Evolutionary conservation across 768 basidiomycete genomes (phyloP).

Genomic region (Xerocomus brunneocitrinus): DNA sequence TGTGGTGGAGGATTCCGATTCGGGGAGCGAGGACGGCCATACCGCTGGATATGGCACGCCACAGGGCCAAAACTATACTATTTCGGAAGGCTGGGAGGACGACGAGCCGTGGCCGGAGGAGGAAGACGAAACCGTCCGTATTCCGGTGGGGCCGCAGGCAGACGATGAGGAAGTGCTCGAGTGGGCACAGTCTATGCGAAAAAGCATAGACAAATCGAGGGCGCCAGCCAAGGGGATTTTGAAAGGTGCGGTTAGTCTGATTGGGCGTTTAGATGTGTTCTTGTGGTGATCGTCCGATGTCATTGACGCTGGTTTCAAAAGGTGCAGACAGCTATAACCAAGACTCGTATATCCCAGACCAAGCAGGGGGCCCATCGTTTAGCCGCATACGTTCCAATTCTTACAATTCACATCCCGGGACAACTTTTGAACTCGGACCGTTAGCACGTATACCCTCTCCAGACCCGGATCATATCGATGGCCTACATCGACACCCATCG

Average conservation of each 20-base stretch:
- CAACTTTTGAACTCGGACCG: slow-evolving; percentile 59
- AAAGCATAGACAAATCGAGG: slow-evolving; percentile 64
- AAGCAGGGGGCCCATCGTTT: slow-evolving; percentile 35
- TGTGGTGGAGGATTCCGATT: slow-evolving; percentile 63
- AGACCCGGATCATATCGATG: slow-evolving; percentile 84
- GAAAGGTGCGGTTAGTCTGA: slow-evolving; percentile 47
- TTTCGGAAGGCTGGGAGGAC: slow-evolving; percentile 69
- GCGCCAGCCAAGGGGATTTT: slow-evolving; percentile 80
- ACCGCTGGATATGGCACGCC: slow-evolving; percentile 32
- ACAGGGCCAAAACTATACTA: slow-evolving; percentile 34
- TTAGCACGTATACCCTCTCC: slow-evolving; percentile 78
- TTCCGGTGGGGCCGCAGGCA: slow-evolving; percentile 7
- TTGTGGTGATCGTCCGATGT: not conserved
- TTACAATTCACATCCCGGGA: slow-evolving; percentile 51
- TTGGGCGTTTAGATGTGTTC: not conserved
- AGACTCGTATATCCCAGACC: slow-evolving; percentile 46
- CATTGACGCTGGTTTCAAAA: slow-evolving; percentile 23
- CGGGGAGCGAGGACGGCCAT: slow-evolving; percentile 52
- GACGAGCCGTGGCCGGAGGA: slow-evolving; percentile 75
- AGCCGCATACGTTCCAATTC: slow-evolving; percentile 77
- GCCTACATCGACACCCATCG: slow-evolving; percentile 66
- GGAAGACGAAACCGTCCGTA: slow-evolving; percentile 70
- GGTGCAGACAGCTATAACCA: slow-evolving; percentile 71
- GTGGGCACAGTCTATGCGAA: slow-evolving; percentile 72
- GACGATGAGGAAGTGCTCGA: slow-evolving; percentile 63